Percentiles rank a stretch among this genome's conserved stretches.
phyloP scores from a whole-genome alignment of 2,329 filamentous ascomycete genomes.

The Chaetomium olivaceum region DNA sequence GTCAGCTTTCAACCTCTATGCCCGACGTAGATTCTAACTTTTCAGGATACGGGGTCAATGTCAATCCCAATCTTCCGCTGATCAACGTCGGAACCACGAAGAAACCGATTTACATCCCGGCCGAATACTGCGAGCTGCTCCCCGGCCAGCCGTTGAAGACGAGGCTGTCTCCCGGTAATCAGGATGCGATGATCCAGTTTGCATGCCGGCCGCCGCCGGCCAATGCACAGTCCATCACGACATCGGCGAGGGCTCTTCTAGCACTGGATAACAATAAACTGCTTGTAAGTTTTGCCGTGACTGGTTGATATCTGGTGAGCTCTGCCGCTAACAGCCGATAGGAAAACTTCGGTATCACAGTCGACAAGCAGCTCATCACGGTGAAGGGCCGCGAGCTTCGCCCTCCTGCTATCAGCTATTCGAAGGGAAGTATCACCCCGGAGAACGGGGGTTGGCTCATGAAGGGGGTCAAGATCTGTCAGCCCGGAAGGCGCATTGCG shows the following conservation, averaged over 20 bases:
- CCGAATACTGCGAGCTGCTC: conserved; percentile 64
- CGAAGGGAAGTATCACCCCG: conserved; percentile 37
- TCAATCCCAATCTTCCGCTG: conserved; percentile 53
- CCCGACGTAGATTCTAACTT: not conserved
- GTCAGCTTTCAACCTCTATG: not conserved
- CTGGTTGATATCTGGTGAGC: not conserved
- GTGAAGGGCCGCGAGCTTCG: conserved; percentile 70
- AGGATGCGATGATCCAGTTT: conserved; percentile 68
- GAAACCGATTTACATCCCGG: conserved; percentile 64
- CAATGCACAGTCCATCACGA: conserved; percentile 68
- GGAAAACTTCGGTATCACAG: conserved; percentile 61
- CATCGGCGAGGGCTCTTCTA: conserved; percentile 57
- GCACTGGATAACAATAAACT: conserved; percentile 54
- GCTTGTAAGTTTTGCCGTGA: conserved; percentile 41
- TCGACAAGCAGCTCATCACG: conserved; percentile 64
- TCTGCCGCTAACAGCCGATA: conserved; percentile 4
- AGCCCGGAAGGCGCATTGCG: conserved; percentile 47
- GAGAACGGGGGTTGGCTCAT: conserved; percentile 71
- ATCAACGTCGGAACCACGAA: conserved; percentile 63
- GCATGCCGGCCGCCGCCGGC: conserved; percentile 65
- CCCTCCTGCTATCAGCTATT: conserved; percentile 63
- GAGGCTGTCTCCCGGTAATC: conserved; percentile 62
- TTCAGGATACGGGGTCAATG: conserved; percentile 40
- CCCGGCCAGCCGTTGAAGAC: conserved; percentile 64
- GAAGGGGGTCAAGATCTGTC: conserved; percentile 55